Evolutionary conservation across 2,329 filamentous ascomycete genomes (phyloP).

Genomic region (Claviceps quebecensis): DNA sequence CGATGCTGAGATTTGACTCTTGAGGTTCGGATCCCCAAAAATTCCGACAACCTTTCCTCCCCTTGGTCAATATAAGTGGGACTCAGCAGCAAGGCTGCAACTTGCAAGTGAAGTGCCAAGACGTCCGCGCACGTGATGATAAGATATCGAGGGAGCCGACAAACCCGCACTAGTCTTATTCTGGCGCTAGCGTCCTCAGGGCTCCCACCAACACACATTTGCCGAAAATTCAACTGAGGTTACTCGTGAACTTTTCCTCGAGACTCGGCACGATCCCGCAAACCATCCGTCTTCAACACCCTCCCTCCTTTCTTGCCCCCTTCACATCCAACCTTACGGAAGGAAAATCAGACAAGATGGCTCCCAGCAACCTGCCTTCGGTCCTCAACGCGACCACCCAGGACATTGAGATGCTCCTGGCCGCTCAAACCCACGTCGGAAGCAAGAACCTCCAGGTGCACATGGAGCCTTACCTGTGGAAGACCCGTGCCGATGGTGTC

Average conservation of each 20-base stretch:
- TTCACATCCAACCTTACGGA: slow-evolving; percentile 17
- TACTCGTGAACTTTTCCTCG: slow-evolving; percentile 29
- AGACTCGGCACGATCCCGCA: slow-evolving; percentile 12
- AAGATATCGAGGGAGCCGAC: neutral
- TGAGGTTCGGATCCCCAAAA: slow-evolving; percentile 16
- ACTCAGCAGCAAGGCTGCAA: neutral
- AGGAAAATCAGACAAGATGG: slow-evolving; percentile 59
- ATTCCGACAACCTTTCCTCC: slow-evolving; percentile 13
- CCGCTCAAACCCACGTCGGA: slow-evolving; percentile 90
- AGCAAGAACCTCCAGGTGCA: slow-evolving; percentile 99
- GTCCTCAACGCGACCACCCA: slow-evolving; percentile 93
- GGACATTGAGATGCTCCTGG: slow-evolving; percentile 99
- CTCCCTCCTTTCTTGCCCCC: slow-evolving; percentile 14
- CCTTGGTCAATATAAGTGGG: neutral
- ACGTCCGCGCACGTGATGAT: slow-evolving; percentile 17
- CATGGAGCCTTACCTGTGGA: slow-evolving; percentile 99
- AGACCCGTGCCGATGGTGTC: slow-evolving; percentile 95
- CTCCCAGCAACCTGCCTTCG: slow-evolving; percentile 83
- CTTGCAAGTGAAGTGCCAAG: slow-evolving; percentile 12
- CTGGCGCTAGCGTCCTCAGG: slow-evolving; percentile 17
- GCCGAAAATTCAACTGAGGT: slow-evolving; percentile 17
- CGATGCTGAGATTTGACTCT: no score
- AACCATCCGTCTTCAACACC: slow-evolving; percentile 11
- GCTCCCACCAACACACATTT: slow-evolving; percentile 26
- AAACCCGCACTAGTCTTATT: slow-evolving; percentile 10